phyloP scores from a whole-genome alignment of 2,329 filamentous ascomycete species.

The Pestalotiopsis sp. region DNA sequence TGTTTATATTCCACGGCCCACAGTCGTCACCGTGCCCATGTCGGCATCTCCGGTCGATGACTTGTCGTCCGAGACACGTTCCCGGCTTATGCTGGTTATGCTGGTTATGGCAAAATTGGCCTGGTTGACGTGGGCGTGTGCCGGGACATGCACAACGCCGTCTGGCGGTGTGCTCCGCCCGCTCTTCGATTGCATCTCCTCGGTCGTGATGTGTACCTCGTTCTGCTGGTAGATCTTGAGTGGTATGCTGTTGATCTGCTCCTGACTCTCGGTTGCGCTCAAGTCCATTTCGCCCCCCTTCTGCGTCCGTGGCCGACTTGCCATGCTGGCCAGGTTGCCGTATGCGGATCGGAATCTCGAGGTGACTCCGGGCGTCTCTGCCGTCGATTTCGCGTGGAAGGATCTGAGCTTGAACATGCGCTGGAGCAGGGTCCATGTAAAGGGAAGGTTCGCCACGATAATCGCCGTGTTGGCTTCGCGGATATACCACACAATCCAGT shows the following conservation, averaged over 20 bases:
- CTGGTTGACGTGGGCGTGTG: not conserved
- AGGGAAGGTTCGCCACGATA: conserved; percentile 45
- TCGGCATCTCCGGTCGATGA: not conserved
- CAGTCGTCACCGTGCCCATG: not conserved
- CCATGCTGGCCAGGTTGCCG: conserved; percentile 22
- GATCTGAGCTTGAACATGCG: conserved; percentile 38
- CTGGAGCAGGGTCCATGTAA: conserved; percentile 46
- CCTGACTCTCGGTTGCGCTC: conserved; percentile 37
- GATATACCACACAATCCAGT: conserved; percentile 49
- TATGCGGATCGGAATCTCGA: conserved; percentile 28
- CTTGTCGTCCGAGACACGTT: not conserved
- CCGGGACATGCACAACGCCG: not conserved
- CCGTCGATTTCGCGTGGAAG: conserved; percentile 34
- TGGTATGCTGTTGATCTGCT: conserved; percentile 39
- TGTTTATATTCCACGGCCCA: not conserved
- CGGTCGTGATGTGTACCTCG: conserved; percentile 32
- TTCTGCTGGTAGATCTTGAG: conserved; percentile 40
- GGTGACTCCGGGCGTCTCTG: conserved; percentile 26
- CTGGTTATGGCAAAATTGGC: not conserved
- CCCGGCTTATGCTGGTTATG: not conserved
- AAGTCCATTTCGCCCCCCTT: conserved; percentile 16
- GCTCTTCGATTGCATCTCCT: not conserved
- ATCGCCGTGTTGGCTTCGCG: conserved; percentile 49
- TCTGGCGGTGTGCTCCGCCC: not conserved
- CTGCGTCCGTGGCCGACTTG: conserved; percentile 22